Evolutionary conservation across 192 early-diverging fungal genomes (phyloP).

Genomic region (Coemansia pectinata): DNA sequence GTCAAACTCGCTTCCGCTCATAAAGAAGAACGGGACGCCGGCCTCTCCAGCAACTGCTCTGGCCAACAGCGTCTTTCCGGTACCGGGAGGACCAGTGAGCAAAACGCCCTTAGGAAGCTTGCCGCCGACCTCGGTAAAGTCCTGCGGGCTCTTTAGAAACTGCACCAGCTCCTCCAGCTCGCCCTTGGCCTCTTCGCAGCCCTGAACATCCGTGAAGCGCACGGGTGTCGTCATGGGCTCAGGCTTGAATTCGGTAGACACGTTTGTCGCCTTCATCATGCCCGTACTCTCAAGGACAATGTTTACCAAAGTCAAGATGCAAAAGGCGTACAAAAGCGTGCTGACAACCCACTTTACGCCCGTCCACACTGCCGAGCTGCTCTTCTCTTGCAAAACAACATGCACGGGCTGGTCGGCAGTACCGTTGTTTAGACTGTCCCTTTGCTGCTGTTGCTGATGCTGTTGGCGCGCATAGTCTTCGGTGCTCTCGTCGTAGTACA

Average conservation of each 20-base stretch:
- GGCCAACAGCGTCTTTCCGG: slow-evolving; percentile 97
- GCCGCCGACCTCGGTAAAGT: slow-evolving; percentile 91
- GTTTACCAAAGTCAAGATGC: slow-evolving; percentile 69
- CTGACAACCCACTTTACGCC: slow-evolving; percentile 43
- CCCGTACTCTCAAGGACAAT: slow-evolving; percentile 71
- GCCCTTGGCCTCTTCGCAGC: slow-evolving; percentile 97
- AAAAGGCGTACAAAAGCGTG: slow-evolving; percentile 59
- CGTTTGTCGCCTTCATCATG: slow-evolving; percentile 60
- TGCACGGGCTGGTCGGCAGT: slow-evolving; percentile 33
- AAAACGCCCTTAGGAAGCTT: slow-evolving; percentile 93
- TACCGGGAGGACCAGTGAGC: slow-evolving; percentile 90
- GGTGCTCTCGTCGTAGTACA: slow-evolving; percentile 25
- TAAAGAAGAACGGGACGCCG: slow-evolving; percentile 97
- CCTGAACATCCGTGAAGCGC: slow-evolving; percentile 93
- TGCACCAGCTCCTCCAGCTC: slow-evolving; percentile 96
- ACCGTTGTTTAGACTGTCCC: slow-evolving; percentile 11
- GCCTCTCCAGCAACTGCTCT: slow-evolving; percentile 98
- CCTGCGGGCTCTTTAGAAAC: slow-evolving; percentile 89
- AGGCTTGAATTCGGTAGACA: slow-evolving; percentile 29
- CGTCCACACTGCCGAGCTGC: slow-evolving; percentile 28
- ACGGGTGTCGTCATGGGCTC: slow-evolving; percentile 53
- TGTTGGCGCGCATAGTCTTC: slow-evolving; percentile 9
- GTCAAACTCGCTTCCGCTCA: slow-evolving; percentile 98
- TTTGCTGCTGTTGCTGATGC: slow-evolving; percentile 1
- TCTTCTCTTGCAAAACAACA: slow-evolving; percentile 39